These are phyloP conservation scores for Aschersonia sp. DNA, from an alignment of 2,329 filamentous ascomycete species.

Conservation along the genomic window DNA sequence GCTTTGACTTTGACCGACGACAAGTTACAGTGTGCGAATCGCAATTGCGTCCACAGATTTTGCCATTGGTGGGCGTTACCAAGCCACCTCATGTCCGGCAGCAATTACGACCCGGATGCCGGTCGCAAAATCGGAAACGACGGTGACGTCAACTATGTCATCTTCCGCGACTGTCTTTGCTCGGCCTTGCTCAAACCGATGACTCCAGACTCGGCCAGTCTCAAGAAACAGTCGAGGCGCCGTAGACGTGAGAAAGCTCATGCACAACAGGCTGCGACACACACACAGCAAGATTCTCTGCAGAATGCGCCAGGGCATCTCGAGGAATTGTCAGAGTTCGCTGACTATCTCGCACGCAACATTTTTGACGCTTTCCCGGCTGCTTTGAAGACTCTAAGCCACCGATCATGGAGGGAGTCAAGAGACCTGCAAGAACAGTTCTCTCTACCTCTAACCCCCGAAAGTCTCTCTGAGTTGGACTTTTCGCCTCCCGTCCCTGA, in stretches of 20 bases:
- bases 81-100: not conserved
- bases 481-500: conserved; percentile 40
- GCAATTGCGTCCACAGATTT: too few relatives aligned
- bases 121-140: not conserved
- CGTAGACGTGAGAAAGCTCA: conserved; percentile 20
- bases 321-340: conserved; percentile 65
- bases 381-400: conserved; percentile 45
- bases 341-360: conserved; percentile 60
- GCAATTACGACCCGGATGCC: not conserved
- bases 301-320: conserved; percentile 20
- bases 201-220: not conserved
- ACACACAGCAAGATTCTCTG: too few relatives aligned
- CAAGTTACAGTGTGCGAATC: not conserved
- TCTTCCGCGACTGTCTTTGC: conserved; percentile 56
- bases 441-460: conserved; percentile 38
- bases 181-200: conserved; percentile 1
- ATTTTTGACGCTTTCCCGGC: conserved; percentile 52
- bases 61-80: not conserved
- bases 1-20: too few relatives aligned
- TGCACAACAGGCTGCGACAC: too few relatives aligned
- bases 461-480: conserved; percentile 39
- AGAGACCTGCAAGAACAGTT: conserved; percentile 37
- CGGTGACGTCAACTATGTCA: conserved; percentile 22
- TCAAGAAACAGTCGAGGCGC: conserved; percentile 25
- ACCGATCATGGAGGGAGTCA: conserved; percentile 32